phyloP scores from a whole-genome alignment of 2,329 filamentous ascomycete genomes.

The Microthyrium microscopicum region DNA sequence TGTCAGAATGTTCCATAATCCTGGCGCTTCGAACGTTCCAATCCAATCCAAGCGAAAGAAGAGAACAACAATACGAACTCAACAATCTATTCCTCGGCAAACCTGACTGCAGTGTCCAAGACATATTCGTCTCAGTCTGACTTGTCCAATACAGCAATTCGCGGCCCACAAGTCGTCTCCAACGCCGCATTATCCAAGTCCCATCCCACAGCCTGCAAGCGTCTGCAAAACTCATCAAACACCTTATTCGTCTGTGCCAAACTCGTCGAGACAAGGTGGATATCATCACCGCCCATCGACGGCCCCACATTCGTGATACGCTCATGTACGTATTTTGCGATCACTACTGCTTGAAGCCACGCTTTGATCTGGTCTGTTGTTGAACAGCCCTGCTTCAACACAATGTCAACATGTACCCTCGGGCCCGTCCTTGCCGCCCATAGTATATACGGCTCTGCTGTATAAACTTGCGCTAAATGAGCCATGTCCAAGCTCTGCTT shows the following conservation, averaged over 20 bases:
- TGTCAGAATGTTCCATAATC: no score
- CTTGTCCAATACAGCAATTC: conserved; percentile 9
- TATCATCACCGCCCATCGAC: neutral
- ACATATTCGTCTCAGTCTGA: no score
- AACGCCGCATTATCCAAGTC: conserved; percentile 46
- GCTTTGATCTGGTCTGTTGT: conserved; percentile 38
- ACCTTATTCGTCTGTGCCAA: conserved; percentile 22
- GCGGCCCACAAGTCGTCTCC: conserved; percentile 43
- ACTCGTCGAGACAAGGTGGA: conserved; percentile 24
- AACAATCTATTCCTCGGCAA: no score
- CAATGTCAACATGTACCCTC: conserved; percentile 39
- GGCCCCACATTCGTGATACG: conserved; percentile 3
- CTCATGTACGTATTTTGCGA: conserved; percentile 20
- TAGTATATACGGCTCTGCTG: conserved; percentile 42
- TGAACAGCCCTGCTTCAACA: conserved; percentile 42
- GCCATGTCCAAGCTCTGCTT: conserved; percentile 1
- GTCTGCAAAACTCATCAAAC: conserved; percentile 28
- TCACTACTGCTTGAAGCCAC: conserved; percentile 43
- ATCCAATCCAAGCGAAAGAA: no score
- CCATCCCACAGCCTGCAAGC: conserved; percentile 41
- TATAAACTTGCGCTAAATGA: conserved; percentile 34
- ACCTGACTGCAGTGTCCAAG: no score
- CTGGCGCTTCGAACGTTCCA: no score
- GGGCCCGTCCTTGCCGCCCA: conserved; percentile 31
- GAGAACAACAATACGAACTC: no score